Evolutionary conservation across 495 filamentous ascomycete genomes (phyloP).

Genomic region (Mytilinidion resinicola): DNA sequence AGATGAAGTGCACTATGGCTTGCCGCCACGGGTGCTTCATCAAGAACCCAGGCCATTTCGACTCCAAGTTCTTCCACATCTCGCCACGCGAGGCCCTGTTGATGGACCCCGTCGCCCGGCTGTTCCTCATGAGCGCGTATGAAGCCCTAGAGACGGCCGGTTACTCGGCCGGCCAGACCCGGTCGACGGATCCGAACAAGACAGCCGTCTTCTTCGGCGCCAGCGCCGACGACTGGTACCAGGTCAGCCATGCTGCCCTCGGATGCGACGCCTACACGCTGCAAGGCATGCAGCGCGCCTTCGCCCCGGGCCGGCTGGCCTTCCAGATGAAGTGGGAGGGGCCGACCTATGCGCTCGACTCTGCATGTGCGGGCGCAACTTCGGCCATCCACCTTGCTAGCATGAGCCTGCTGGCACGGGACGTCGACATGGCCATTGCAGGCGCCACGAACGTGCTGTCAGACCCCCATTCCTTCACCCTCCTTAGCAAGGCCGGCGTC

Average conservation of each 20-base stretch:
- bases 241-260: constrained; percentile 30
- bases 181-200: too few species aligned
- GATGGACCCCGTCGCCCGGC: constrained; percentile 35
- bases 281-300: constrained; percentile 30
- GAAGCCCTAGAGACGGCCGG: constrained; percentile 39
- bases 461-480: background rate
- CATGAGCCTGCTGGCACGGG: background rate
- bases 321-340: constrained; percentile 28
- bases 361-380: background rate
- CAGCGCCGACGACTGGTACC: constrained; percentile 33
- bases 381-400: background rate
- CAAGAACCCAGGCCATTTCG: constrained; percentile 32
- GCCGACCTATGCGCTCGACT: background rate
- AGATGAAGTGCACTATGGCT: background rate
- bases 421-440: background rate
- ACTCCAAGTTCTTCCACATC: constrained; percentile 37
- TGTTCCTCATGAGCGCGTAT: constrained; percentile 36
- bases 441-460: background rate
- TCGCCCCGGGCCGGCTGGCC: constrained; percentile 28
- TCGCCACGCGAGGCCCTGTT: constrained; percentile 30
- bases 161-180: constrained; percentile 17
- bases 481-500: background rate
- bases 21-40: constrained; percentile 5
- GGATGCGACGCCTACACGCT: constrained; percentile 31
- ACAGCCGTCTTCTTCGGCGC: constrained; percentile 39